Conservation (phyloP, 352 stramenopile species). For the Pythium utonaiense region DNA sequence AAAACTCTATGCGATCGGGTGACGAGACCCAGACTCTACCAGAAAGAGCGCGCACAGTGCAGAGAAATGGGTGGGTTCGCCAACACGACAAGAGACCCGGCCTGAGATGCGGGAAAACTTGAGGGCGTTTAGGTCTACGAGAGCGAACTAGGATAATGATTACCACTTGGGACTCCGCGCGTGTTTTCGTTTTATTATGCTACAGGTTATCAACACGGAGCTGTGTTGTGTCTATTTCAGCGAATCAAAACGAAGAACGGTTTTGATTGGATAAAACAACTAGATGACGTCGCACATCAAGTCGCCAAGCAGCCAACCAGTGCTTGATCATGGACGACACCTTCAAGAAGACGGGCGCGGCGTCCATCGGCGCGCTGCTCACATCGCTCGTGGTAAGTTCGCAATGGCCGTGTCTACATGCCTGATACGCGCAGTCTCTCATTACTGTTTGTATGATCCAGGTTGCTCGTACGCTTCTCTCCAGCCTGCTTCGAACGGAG, state of each 20-base stretch:
- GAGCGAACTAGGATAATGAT: too few relatives aligned
- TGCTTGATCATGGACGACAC: constrained; percentile 51
- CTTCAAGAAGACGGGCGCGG: constrained; percentile 55
- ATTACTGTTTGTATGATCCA: constrained; percentile 17
- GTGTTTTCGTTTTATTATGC: too few relatives aligned
- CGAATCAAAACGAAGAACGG: neutral
- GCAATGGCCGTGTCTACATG: neutral
- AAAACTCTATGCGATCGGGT: constrained; percentile 12
- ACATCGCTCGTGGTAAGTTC: constrained; percentile 51
- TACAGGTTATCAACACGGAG: neutral
- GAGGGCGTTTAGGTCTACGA: neutral
- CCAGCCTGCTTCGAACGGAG: neutral
- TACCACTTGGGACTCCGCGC: too few relatives aligned
- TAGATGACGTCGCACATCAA: neutral
- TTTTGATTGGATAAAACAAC: neutral
- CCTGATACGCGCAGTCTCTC: neutral
- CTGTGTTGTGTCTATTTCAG: neutral
- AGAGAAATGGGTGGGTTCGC: constrained; percentile 1
- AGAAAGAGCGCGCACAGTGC: constrained; percentile 9
- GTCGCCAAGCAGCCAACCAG: constrained; percentile 1
- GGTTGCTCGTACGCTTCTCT: constrained; percentile 56
- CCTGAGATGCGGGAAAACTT: constrained; percentile 4
- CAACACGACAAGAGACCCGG: neutral
- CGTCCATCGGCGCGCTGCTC: constrained; percentile 62
- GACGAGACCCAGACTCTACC: neutral